These are phyloP conservation scores for Cystobasidium slooffiae DNA, from an alignment of 1,284 basidiomycete species.

Conservation along the genomic window DNA sequence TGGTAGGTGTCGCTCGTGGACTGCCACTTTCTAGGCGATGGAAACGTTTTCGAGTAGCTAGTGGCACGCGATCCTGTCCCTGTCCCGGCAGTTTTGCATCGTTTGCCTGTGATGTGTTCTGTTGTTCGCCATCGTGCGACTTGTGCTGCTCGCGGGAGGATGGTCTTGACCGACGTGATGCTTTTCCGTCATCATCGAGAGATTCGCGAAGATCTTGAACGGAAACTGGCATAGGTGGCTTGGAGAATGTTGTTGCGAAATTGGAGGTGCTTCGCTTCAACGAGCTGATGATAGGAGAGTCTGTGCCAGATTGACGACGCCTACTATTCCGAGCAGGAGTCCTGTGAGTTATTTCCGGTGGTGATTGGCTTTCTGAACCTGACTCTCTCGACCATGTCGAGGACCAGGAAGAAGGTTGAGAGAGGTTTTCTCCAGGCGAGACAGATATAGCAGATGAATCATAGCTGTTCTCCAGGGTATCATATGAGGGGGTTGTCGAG, in stretches of 20 bases:
- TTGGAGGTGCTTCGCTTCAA: conserved; percentile 15
- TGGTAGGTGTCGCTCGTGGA: conserved; percentile 28
- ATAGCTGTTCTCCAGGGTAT: too few relatives aligned
- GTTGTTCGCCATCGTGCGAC: not conserved
- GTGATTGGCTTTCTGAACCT: not conserved
- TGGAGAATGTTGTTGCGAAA: conserved; percentile 41
- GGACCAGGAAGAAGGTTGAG: conserved; percentile 8
- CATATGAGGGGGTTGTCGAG: not conserved
- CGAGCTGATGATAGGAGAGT: conserved; percentile 36
- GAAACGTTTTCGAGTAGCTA: conserved; percentile 29
- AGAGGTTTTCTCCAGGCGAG: not conserved
- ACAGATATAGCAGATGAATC: not conserved
- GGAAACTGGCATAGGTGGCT: conserved; percentile 7
- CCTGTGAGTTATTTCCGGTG: not conserved
- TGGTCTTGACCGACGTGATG: not conserved
- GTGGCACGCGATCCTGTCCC: not conserved
- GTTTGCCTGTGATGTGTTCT: not conserved
- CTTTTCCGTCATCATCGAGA: not conserved
- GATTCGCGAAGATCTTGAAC: not conserved
- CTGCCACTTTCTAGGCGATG: conserved; percentile 31
- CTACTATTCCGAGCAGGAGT: not conserved
- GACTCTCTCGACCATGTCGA: conserved; percentile 13
- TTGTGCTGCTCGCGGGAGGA: not conserved
- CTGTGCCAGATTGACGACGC: not conserved
- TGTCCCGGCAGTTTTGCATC: not conserved